Evolutionary conservation across 2,329 filamentous ascomycete genomes (phyloP), one percentile per base, ranked within the genome.

Genomic region (Pseudogymnoascus sp.): DNA sequence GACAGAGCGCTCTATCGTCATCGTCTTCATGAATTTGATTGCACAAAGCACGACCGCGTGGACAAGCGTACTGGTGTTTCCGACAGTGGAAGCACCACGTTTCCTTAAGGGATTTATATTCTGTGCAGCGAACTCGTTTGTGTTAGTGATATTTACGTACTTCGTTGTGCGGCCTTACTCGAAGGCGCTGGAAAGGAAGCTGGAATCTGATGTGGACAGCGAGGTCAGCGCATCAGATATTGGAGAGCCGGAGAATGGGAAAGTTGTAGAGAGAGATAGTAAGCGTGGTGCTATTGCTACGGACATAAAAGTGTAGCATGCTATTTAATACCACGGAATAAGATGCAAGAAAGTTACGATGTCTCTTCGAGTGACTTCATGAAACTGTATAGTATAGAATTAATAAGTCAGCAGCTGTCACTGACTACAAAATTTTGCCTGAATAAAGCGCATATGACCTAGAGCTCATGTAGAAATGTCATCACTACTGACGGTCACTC

Each of bases 41-140:
- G 72, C 76, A 0, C 76, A 79, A 64, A 77, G 75, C 2, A 77
- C 76, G 0, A 79, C 77, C 0, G 76, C 74, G 0, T 79, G 77
- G 78, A 79, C 76, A 3, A 73, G 73, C 3, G 65, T 79, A 2
- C 63, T 79, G 7, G 73, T 75, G 0, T 85, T 81, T 64, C 73
- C 71, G 0, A 79, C 77, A 0, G 72, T 76, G 2, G 76, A 79
- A 62, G 73, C 72, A 0, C 77, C 77, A 1, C 64, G 72, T 1
- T 79, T 73, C 58, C 70, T 71, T 0, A 79, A 78, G 61, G 77
- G 77, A 1, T 78, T 60, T 57, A 63, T 57, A 7, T 67, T 63
- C 38, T 64, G 61, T 50, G 66, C 63, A 1, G 38, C 58, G 0
- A 64, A 74, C 38, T 67, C 72, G 0, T 76, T 75, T 58, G 67